A percentile compares a stretch with the other conserved stretches of the same genome.
Evolutionary conservation across 2,329 filamentous ascomycete species (phyloP).

Genomic region (Apiospora saccharicola): DNA sequence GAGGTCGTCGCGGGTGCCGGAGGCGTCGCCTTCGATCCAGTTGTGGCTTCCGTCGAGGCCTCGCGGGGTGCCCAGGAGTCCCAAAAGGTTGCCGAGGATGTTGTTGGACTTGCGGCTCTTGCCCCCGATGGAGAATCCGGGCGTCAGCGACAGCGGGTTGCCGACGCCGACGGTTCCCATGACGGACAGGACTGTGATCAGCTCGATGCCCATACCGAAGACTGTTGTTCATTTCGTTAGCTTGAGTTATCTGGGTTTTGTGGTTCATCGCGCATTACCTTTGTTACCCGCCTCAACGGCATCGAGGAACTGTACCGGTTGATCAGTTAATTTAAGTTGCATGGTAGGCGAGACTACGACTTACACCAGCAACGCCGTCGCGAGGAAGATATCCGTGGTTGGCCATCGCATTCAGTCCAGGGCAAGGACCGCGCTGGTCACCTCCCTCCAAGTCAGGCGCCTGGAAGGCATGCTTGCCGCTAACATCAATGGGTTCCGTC

Average conservation of each 20-base stretch:
- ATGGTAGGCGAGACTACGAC: background rate
- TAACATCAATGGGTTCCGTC: conserved; percentile 31
- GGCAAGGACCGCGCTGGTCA: conserved; percentile 40
- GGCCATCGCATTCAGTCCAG: conserved; percentile 40
- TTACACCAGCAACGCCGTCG: conserved; percentile 36
- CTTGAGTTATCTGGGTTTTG: background rate
- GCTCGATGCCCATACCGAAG: conserved; percentile 55
- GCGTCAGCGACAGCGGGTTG: conserved; percentile 56
- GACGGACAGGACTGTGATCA: conserved; percentile 50
- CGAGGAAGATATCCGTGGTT: conserved; percentile 41
- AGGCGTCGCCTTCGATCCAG: conserved; percentile 61
- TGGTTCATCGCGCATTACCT: background rate
- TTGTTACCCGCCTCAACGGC: conserved; percentile 45
- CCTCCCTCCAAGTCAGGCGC: conserved; percentile 33
- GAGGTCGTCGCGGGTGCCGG: conserved; percentile 59
- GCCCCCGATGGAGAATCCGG: conserved; percentile 61
- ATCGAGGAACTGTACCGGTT: conserved; percentile 32
- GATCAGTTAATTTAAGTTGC: no score
- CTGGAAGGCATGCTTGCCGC: conserved; percentile 32
- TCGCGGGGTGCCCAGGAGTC: conserved; percentile 53
- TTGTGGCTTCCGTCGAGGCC: conserved; percentile 62
- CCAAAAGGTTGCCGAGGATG: conserved; percentile 51
- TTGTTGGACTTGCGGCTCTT: conserved; percentile 46
- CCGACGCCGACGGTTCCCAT: conserved; percentile 58
- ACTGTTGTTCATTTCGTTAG: conserved; percentile 33